Percentiles rank a stretch among this genome's conserved stretches.
Conservation (phyloP, 2,329 filamentous ascomycete genomes). For the Penicillium brasilianum region DNA sequence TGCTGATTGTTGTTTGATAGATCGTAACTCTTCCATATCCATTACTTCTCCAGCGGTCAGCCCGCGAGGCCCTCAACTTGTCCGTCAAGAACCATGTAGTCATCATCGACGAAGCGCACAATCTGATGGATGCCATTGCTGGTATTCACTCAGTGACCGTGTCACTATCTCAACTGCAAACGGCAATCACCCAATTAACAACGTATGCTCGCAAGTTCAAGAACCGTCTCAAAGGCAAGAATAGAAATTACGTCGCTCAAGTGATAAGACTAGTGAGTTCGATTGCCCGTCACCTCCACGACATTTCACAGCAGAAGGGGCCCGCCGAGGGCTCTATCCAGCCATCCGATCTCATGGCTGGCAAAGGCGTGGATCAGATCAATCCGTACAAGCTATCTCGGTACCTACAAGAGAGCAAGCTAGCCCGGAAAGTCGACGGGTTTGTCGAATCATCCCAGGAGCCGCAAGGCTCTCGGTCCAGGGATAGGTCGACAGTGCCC, state of each 20-base stretch:
- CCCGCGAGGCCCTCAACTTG: constrained; percentile 84
- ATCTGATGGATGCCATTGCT: constrained; percentile 92
- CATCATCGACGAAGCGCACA: constrained; percentile 97
- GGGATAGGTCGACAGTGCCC: constrained; percentile 50
- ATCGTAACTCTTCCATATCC: constrained; percentile 94
- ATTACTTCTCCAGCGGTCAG: constrained; percentile 81
- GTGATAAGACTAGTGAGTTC: constrained; percentile 83
- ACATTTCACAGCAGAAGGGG: constrained; percentile 48
- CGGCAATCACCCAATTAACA: constrained; percentile 75
- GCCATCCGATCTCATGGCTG: constrained; percentile 72
- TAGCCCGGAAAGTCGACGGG: constrained; percentile 92
- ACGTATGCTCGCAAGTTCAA: constrained; percentile 87
- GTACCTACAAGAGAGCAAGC: constrained; percentile 88
- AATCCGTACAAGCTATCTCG: constrained; percentile 86
- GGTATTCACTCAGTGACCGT: constrained; percentile 83
- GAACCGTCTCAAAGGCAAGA: constrained; percentile 85
- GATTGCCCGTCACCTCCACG: constrained; percentile 70
- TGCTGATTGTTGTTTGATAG: constrained; percentile 39
- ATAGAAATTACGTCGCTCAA: constrained; percentile 88
- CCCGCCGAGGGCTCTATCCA: constrained; percentile 70
- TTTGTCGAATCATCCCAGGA: constrained; percentile 72
- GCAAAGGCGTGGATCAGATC: constrained; percentile 91
- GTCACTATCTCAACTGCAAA: constrained; percentile 71
- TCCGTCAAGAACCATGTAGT: constrained; percentile 86
- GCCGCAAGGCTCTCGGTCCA: constrained; percentile 44